A percentile compares a stretch with the other conserved stretches of the same genome.
phyloP scores from a whole-genome alignment of 2,329 filamentous ascomycete species.

The Hypoxylon sp. region DNA sequence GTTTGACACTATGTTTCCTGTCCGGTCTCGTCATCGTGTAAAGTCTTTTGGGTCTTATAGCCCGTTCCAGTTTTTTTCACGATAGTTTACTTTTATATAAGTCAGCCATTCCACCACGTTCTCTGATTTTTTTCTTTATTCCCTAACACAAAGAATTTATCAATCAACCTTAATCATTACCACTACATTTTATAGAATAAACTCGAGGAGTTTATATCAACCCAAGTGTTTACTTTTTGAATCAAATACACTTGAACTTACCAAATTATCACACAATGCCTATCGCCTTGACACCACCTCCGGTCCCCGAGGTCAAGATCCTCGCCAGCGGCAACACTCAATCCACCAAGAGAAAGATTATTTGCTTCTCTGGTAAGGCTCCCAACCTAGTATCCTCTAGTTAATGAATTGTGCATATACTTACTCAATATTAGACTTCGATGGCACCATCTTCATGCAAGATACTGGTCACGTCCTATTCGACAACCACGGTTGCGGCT shows the following conservation, averaged over 20 bases:
- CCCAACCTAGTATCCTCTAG: neutral
- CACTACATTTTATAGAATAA: slow-evolving; percentile 3
- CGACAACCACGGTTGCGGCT: slow-evolving; percentile 70
- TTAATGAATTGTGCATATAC: neutral
- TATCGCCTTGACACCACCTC: slow-evolving; percentile 48
- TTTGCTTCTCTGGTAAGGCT: slow-evolving; percentile 65
- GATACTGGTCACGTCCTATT: slow-evolving; percentile 75
- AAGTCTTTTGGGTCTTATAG: slow-evolving; percentile 3
- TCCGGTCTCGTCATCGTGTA: slow-evolving; percentile 35
- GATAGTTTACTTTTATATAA: slow-evolving; percentile 31
- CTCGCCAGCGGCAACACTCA: slow-evolving; percentile 39
- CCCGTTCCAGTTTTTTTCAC: slow-evolving; percentile 11
- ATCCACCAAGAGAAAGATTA: slow-evolving; percentile 60
- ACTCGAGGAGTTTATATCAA: no score
- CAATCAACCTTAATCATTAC: neutral
- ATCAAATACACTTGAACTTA: no score
- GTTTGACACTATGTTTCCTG: slow-evolving; percentile 21
- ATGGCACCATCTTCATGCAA: slow-evolving; percentile 77
- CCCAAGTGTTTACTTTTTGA: no score
- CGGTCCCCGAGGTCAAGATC: slow-evolving; percentile 44
- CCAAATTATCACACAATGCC: slow-evolving; percentile 48
- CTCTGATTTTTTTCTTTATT: slow-evolving; percentile 11
- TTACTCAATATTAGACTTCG: slow-evolving; percentile 63
- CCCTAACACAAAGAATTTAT: slow-evolving; percentile 5
- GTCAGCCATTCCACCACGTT: slow-evolving; percentile 8